A percentile compares a stretch with the other conserved stretches of the same genome.
Conservation (phyloP, 2,329 filamentous ascomycete species). For the Chaetomium strumarium region DNA sequence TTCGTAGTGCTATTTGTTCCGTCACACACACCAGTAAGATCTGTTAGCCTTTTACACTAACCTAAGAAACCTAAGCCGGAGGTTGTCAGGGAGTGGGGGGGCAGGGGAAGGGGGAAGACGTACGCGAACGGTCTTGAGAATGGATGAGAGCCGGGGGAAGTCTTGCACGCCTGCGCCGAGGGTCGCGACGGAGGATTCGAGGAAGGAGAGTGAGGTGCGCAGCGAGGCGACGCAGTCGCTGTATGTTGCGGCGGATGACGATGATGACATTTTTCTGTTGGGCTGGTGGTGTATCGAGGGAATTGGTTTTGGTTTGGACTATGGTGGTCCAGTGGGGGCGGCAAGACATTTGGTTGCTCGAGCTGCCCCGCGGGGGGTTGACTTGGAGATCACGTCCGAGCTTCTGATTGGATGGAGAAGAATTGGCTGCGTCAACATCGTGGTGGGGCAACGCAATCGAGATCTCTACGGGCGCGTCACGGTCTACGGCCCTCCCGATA, state of each 20-base stretch:
- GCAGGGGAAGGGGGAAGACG: conserved; percentile 22
- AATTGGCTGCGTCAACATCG: too few relatives aligned
- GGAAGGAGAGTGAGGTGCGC: conserved; percentile 53
- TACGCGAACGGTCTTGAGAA: conserved; percentile 55
- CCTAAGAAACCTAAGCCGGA: background rate
- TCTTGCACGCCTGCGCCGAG: conserved; percentile 52
- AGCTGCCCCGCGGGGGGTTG: too few relatives aligned
- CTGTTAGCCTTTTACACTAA: too few relatives aligned
- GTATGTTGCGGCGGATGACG: conserved; percentile 33
- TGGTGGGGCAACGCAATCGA: too few relatives aligned
- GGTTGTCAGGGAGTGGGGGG: background rate
- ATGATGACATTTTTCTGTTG: conserved; percentile 4
- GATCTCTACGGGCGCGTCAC: too few relatives aligned
- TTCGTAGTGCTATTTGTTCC: conserved; percentile 71
- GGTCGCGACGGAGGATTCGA: conserved; percentile 54
- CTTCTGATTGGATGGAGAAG: too few relatives aligned
- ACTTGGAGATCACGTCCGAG: too few relatives aligned
- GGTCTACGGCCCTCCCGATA: too few relatives aligned
- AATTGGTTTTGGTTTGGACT: background rate
- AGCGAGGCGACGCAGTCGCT: conserved; percentile 55
- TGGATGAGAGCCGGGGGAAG: conserved; percentile 49
- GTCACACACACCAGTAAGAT: too few relatives aligned
- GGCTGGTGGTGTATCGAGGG: background rate
- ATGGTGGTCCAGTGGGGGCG: too few relatives aligned
- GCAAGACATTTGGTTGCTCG: too few relatives aligned